Evolutionary conservation across 352 stramenopile species (phyloP), one percentile per base, ranked within the genome.

Genomic region (Phytophthora uliginosa): DNA sequence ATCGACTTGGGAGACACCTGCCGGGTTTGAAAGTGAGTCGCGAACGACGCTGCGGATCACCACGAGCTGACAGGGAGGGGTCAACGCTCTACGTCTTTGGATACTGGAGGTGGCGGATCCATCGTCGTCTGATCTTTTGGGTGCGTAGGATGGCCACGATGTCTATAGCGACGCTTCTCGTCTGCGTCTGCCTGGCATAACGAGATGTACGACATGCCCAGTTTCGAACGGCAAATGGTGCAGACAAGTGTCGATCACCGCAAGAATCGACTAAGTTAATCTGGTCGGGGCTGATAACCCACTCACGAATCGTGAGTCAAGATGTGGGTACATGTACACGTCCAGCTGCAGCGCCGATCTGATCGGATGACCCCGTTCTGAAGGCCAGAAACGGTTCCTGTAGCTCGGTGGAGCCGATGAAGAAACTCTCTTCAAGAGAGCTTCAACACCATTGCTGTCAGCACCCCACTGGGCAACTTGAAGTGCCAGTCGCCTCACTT

Each of bases 61-160:
- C 48, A 31, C 4, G n/a, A 28, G 9, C 7, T 52, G 18, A 24
- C 5, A 15, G n/a, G 34, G 33, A 38, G 36, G 9, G 36, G 13
- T n/a, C 18, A 17, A 45, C 36, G 5, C 20, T n/a, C 10, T 13
- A 54, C n/a, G 20, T 17, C 48, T 31, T 54, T 20, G 48, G 57
- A 73, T 33, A 55, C 58, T 61, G 65, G 22, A 18, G 7, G 18
- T 42, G 45, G 53, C 9, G 6, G 34, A 71, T 26, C 66, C 56
- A 33, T 56, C 12, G n/a, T 40, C 7, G 62, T 65, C 60, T 74
- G 67, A 60, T 74, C 67, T 64, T 53, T 74, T 34, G 36, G 66
- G 66, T 69, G 66, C 66, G 66, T 73, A 73, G 52, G 52, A 69
- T 73, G 59, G 59, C 31, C 66, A 74, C n/a, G 52, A 69, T 73